Evolutionary conservation across 805 yeast genomes (phyloP), one percentile per base, ranked within the genome.

Genomic region (Wickerhamomyces silvicola): DNA sequence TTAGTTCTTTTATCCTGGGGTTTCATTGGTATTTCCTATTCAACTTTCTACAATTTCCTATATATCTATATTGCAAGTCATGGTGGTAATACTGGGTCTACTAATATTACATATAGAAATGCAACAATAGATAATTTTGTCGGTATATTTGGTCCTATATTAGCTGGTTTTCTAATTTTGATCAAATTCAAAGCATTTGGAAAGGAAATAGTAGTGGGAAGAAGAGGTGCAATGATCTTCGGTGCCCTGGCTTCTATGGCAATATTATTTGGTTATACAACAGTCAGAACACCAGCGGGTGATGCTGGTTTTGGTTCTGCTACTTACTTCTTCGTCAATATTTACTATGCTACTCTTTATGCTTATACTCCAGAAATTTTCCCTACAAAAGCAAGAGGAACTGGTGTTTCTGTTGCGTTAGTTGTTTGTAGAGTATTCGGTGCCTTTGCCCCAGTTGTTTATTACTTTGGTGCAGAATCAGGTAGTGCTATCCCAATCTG

Each of bases 301-400:
- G 75, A 73, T 48, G 75, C 78, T 30, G 70, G 66, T 6, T 60
- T 67, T 31, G 58, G 64, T 22, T 54, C 70, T 10, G 68, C 69
- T 22, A 72, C 79, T 13, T 73, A 70, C 38, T 53, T 67, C 48
- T 60, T 62, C 35, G 45, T 66, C 36, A 61, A 66, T 51, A 60
- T 74, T 35, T 72, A 72, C 47, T 76, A 72, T 48, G 80, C 77
- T 5, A 69, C 72, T 15, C 54, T 78, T 14, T 78, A 75, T 45
- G 83, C 82, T 5, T 76, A 74, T 47, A 75, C 82, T 4, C 84
- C 83, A 0, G 81, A 78, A 47, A 70, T 73, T 16, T 66, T 78
- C 52, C 78, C 78, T 24, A 56, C 72, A 1, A 52, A 59, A 31
- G 62, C 66, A 13, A 56, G 74, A 50, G 77, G 78, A 11, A 76